Percentiles rank a stretch among this genome's conserved stretches.
Evolutionary conservation across 139 green algal genomes (phyloP).

Genomic region (Tetraselmis striata): DNA sequence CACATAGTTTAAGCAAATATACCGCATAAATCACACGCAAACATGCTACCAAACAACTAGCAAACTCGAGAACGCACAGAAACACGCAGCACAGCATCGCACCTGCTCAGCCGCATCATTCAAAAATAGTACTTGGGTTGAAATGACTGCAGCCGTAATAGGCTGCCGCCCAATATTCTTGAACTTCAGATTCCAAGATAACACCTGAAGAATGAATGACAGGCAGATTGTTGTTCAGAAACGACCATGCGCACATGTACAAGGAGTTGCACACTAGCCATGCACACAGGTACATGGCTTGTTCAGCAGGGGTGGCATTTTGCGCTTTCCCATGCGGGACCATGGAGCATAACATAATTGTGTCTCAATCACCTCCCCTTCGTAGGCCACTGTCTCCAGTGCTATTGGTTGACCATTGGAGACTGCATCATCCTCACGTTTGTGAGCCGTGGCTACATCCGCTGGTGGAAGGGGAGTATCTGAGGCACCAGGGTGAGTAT

Average conservation of each 20-base stretch:
- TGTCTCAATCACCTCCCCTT: background rate
- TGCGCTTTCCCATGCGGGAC: too few relatives aligned
- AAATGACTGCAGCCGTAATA: background rate
- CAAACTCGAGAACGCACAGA: too few relatives aligned
- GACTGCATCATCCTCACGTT: background rate
- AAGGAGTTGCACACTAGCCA: background rate
- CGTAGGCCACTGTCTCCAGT: background rate
- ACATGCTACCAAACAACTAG: background rate
- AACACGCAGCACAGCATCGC: too few relatives aligned
- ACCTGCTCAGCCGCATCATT: background rate
- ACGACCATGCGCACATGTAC: too few relatives aligned
- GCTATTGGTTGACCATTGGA: background rate
- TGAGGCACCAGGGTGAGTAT: background rate
- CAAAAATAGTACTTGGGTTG: background rate
- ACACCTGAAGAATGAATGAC: background rate
- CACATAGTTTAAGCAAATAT: background rate
- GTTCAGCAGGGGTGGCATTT: too few relatives aligned
- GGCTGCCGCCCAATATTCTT: background rate
- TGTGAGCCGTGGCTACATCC: background rate
- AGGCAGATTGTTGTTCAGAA: background rate
- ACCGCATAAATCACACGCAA: background rate
- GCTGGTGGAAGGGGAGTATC: background rate
- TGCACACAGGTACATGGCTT: background rate
- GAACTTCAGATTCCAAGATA: background rate
- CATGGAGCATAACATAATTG: too few relatives aligned